Base-by-base conservation (phyloP, 495 filamentous ascomycete genomes). In the Daldinia bambusicola region DNA sequence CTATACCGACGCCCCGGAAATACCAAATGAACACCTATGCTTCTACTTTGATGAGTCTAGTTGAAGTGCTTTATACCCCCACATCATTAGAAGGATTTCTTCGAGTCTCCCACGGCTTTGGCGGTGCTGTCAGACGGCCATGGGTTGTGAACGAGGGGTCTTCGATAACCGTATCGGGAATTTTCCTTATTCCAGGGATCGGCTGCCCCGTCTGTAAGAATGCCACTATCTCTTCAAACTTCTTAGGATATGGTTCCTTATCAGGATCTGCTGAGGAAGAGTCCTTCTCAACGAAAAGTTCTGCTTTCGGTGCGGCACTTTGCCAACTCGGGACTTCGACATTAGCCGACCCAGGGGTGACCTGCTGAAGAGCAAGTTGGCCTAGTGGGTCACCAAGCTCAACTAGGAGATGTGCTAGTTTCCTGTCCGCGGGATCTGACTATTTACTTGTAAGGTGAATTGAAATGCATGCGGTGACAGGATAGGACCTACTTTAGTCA, bases 121-220 rank as follows among this genome's bases (percentile, higher is more conserved):
- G 84, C 12, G 85, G 77, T 41, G 81, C 76, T n/a, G 88, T 84
- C 18, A 84, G 88, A 69, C 90, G 85, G 48, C 76, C 76, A 20
- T 40, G 69, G 8, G 76, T 74, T 18, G 74, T 68, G n/a, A 78
- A 71, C 2, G 68, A 76, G 48, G 80, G 76, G 2, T 89, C 90
- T 26, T 86, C 80, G 32, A 95, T 85, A 6, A 98, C 85, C 0
- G 89, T 95, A 68, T 93, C 86, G 13, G 96, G 94, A 69, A 99
- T 95, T 67, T 98, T 85, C 69, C 89, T 89, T 74, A 99, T 96
- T 2, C 95, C 95, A 0, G 93, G 92, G 56, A 99, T 91, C 4
- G 90, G 89, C 76, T 93, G 88, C 48, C 93, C 94, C 18, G 86
- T 90, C 4, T 90, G 91, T 69, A 99, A 93, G 34, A 98, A 88